Evolutionary conservation across 805 yeast species (phyloP), one percentile per base, ranked within the genome.

Genomic region (Candida golubevii): DNA sequence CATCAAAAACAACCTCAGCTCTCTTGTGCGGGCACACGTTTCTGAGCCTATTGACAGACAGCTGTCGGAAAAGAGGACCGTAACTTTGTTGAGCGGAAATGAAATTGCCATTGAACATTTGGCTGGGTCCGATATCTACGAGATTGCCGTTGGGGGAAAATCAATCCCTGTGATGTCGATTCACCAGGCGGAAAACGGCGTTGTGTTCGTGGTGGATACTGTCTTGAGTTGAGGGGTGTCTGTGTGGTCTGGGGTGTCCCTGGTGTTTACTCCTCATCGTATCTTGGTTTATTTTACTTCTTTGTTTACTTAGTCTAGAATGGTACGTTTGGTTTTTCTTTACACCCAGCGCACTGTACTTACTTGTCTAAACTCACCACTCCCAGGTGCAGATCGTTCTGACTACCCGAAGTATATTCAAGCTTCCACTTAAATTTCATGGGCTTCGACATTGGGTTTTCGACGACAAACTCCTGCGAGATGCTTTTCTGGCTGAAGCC

Each of bases 381-480:
- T 9, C 54, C 52, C 12, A 42, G 49, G 33, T 48, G 50, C 29
- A 45, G 52, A 28, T 31, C 38, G 33, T 29, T 26, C 18, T 35
- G 42, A 30, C 54, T 48, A 8, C 38, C 38, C 8, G 74, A 59
- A 9, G 57, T 54, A 59, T 78, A 87, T 45, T 77, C 77, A 23
- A 77, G 74, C 61, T 83, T 85, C 91, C 90, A 88, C 62, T 87
- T 84, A 46, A 88, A 71, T 62, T 85, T 86, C 53, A 84, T 66
- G 26, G 59, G 61, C 54, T 67, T 72, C 33, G 57, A 52, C 26
- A 47, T 41, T 7, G 64, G 55, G 52, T 65, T 70, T 40, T 68
- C 73, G 31, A 64, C 61, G 1, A 63, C 57, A 39, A 79, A 71
- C 30, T 65, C 69, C 62, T 86, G 93, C 5, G 69, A 62, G 13